Percentiles rank a stretch among this genome's conserved stretches.
These are phyloP conservation scores for Stachybotrys chlorohalonatus DNA, from an alignment of 2,329 filamentous ascomycete species.

Conservation along the genomic window DNA sequence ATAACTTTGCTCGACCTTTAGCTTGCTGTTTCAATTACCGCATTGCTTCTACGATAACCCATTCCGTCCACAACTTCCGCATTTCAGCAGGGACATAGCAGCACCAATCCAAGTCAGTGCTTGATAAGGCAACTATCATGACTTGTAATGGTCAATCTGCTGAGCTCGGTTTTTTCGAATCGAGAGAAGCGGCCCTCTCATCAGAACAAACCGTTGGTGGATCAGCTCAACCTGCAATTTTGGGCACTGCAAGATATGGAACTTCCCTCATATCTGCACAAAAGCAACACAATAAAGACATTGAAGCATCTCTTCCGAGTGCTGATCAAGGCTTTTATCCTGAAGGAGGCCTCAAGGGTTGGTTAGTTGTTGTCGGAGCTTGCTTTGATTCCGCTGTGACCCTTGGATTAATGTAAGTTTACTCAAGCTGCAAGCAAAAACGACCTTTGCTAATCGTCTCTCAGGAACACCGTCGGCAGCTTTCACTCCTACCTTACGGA, in stretches of 20 bases:
- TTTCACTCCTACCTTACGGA: slow-evolving; percentile 56
- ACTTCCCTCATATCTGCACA: background rate
- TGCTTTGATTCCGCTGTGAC: background rate
- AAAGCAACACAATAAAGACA: background rate
- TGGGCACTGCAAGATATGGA: background rate
- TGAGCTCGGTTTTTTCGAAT: too few relatives aligned
- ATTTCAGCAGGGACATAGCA: too few relatives aligned
- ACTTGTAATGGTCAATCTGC: too few relatives aligned
- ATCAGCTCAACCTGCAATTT: background rate
- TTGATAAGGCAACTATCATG: too few relatives aligned
- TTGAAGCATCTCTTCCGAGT: background rate
- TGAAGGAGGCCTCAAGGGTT: background rate
- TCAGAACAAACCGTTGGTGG: too few relatives aligned
- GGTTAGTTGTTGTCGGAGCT: background rate
- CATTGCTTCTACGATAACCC: background rate
- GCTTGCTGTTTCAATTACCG: background rate
- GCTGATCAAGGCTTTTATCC: background rate
- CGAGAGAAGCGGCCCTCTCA: too few relatives aligned
- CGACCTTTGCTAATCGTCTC: background rate
- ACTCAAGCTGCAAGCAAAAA: background rate
- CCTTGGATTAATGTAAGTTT: background rate
- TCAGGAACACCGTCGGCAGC: slow-evolving; percentile 46
- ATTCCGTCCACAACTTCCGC: background rate
- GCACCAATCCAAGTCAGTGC: too few relatives aligned
- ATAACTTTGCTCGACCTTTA: background rate